Base-by-base conservation (phyloP, 768 basidiomycete species). In the Heimioporus sp. region DNA sequence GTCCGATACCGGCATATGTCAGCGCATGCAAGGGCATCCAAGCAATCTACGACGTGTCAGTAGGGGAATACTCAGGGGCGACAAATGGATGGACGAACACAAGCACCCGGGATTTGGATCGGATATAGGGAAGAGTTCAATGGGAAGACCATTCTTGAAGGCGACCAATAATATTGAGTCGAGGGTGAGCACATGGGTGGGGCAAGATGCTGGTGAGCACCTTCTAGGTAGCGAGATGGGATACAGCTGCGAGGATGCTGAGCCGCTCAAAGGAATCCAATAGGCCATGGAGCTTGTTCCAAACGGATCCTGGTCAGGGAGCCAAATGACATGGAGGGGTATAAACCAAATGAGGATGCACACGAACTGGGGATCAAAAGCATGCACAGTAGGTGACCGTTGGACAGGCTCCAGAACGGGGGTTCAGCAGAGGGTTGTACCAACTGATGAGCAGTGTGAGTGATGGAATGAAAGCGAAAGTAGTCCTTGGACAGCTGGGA, bases 341-440 rank as follows among this genome's bases (percentile, higher is more conserved):
- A 87, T 80, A 50, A 80, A 81, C 31, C 81, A 84, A 41, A 81
- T 81, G 2, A 92, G 72, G 24, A 77, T 75, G n/a, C 88, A 82
- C 2, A 81, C 78, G 43, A 89, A 79, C 46, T 77, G 73, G 0
- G 86, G 82, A 58, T 91, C 87, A 44, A 91, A 87, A 2, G 80
- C 80, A 3, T 75, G 68, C 16, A 62, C 66, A 0, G 80, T 82
- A 0, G 75, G 70, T 4, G 88, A 87, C 19, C 68, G 63, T 6
- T 69, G 61, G 0, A 54, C 54, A 3, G 74, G 78, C 5, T 73
- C 67, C 1, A 74, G 68, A 2, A 72, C 58, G 1, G 76, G 72
- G 19, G 65, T 59, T 47, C 34, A 34, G 10, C 49, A 54, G 42
- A 62, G 56, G 45, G 45, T 24, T 52, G 56, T 41, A 64, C 16